Conservation (phyloP, 805 yeast genomes). For the Saccharomycopsis oosterbeekiorum region DNA sequence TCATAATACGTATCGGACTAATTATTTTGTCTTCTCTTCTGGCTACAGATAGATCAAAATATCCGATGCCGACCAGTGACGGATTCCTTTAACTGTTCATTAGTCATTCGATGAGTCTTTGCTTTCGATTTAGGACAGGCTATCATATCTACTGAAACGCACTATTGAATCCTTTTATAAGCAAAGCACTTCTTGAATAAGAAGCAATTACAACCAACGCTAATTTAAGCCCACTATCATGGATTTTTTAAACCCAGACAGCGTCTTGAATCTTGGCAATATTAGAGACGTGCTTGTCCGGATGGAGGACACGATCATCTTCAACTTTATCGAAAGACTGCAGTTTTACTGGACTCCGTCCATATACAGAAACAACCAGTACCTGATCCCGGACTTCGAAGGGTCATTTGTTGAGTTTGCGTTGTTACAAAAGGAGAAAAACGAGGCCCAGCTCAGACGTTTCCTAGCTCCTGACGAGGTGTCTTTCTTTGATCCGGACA, state of each 20-base stretch:
- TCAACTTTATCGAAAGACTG: conserved; percentile 85
- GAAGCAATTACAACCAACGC: too few relatives aligned
- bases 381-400: conserved; percentile 52
- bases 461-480: conserved; percentile 92
- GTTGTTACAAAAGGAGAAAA: conserved; percentile 60
- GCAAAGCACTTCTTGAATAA: too few relatives aligned
- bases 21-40: too few relatives aligned
- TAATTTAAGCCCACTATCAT: conserved; percentile 27
- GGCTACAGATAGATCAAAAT: too few relatives aligned
- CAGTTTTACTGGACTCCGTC: conserved; percentile 71
- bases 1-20: too few relatives aligned
- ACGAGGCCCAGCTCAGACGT: conserved; percentile 74
- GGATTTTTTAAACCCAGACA: conserved; percentile 79
- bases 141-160: too few relatives aligned
- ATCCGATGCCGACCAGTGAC: too few relatives aligned
- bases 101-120: too few relatives aligned
- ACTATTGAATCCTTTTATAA: too few relatives aligned
- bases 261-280: conserved; percentile 70
- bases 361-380: conserved; percentile 54
- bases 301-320: conserved; percentile 95
- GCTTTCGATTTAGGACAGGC: too few relatives aligned
- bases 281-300: conserved; percentile 78
- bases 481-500: conserved; percentile 70
- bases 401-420: conserved; percentile 88
- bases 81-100: too few relatives aligned